A percentile compares a stretch with the other conserved stretches of the same genome.
Conservation (phyloP, 2,329 filamentous ascomycete species). For the Sclerotinia glacialis region DNA sequence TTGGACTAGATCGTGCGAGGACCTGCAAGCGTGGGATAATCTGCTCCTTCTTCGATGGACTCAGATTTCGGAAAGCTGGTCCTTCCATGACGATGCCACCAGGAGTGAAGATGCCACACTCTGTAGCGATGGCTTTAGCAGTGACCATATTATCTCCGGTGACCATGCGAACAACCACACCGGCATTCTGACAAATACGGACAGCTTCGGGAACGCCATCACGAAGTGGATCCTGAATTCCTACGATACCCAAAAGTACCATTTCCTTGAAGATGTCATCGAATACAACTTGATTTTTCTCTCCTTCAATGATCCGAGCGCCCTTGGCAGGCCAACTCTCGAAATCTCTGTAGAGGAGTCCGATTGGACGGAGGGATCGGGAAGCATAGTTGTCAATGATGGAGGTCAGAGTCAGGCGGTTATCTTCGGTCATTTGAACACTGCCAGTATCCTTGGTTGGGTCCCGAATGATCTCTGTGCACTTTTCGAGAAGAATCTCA, state of each 20-base stretch:
- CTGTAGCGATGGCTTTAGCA: conserved; percentile 68
- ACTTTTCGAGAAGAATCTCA: conserved; percentile 48
- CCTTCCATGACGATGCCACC: conserved; percentile 67
- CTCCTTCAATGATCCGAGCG: conserved; percentile 56
- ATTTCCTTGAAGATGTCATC: conserved; percentile 68
- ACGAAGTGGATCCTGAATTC: conserved; percentile 72
- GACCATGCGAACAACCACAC: conserved; percentile 71
- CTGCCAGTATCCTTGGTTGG: conserved; percentile 55
- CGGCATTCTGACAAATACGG: conserved; percentile 62
- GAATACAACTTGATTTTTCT: conserved; percentile 60
- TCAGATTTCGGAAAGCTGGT: conserved; percentile 61
- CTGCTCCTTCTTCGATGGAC: conserved; percentile 56
- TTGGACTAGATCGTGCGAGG: conserved; percentile 65
- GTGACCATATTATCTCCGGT: conserved; percentile 72
- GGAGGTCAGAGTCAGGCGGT: conserved; percentile 52
- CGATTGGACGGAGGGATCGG: conserved; percentile 71
- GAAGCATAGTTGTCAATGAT: conserved; percentile 61
- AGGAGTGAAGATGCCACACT: conserved; percentile 60
- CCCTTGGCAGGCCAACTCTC: conserved; percentile 62
- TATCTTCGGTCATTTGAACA: conserved; percentile 53
- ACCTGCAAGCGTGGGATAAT: conserved; percentile 63
- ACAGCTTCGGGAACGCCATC: conserved; percentile 67
- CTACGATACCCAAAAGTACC: conserved; percentile 69
- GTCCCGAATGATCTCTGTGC: conserved; percentile 54
- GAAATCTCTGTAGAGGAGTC: conserved; percentile 70